Conservation (phyloP, 805 yeast species). For the Metschnikowia lachancei region DNA sequence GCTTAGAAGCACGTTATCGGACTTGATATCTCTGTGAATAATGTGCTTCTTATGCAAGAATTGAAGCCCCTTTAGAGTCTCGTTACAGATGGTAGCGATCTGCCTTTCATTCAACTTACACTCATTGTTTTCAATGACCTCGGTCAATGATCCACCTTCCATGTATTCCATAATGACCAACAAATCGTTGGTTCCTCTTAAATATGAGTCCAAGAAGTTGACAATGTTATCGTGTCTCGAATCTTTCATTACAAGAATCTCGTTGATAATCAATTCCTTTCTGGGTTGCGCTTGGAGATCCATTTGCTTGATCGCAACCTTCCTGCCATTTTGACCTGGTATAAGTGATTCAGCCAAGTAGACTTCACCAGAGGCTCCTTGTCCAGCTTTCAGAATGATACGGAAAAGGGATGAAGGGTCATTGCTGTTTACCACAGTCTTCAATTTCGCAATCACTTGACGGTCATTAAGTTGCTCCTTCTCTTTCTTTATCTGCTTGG, state of each 20-base stretch:
- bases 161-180: slow-evolving; percentile 99
- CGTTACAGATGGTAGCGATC: slow-evolving; percentile 86
- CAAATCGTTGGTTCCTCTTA: slow-evolving; percentile 73
- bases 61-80: slow-evolving; percentile 86
- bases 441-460: slow-evolving; percentile 77
- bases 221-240: slow-evolving; percentile 93
- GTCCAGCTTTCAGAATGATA: slow-evolving; percentile 85
- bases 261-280: slow-evolving; percentile 92
- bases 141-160: slow-evolving; percentile 98
- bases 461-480: slow-evolving; percentile 68
- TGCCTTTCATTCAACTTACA: slow-evolving; percentile 73
- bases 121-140: slow-evolving; percentile 87
- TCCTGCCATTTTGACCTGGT: slow-evolving; percentile 45
- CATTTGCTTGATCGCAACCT: slow-evolving; percentile 96
- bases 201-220: slow-evolving; percentile 86
- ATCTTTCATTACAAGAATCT: slow-evolving; percentile 94
- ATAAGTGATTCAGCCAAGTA: slow-evolving; percentile 71
- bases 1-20: slow-evolving; percentile 45
- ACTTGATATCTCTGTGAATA: slow-evolving; percentile 63
- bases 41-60: slow-evolving; percentile 89
- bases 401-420: slow-evolving; percentile 85
- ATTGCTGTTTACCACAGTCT: slow-evolving; percentile 73
- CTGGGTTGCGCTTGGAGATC: slow-evolving; percentile 87
- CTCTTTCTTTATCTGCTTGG: slow-evolving; percentile 41
- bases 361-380: slow-evolving; percentile 97